Base-by-base conservation (phyloP, 176 grass and related monocot species). In the Poa annua region DNA sequence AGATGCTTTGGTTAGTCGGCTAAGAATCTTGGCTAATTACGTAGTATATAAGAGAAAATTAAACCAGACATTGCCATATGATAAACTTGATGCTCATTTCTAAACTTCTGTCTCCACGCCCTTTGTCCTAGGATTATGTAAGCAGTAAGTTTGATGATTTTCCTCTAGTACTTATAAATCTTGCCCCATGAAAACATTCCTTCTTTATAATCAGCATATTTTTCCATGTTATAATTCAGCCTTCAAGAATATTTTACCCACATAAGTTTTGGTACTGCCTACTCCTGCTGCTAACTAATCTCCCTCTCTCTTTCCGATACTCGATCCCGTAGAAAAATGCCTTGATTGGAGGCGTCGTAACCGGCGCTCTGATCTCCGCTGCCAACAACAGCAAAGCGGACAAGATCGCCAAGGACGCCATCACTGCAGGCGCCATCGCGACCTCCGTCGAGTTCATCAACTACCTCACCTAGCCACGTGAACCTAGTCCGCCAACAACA, bases 371-470 rank as follows among this genome's bases (percentile, higher is more conserved):
- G 16, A 81, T 97, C 54, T 97, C 94, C 17, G 89, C 83, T 39
- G 80, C 63, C 0, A 86, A 44, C 85, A 92, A 90, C 76, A 74
- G 87, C 53, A n/a, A 75, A 20, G 92, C 12, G 59, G 81, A 92
- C 86, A 91, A 85, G 84, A 63, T 97, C 57, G 69, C 89, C 78
- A 89, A 81, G 62, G 95, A 94, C 50, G 90, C 95, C 57, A 94
- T 97, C 56, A 84, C 86, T 3, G 95, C 83, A 10, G 92, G 90
- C 0, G 95, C 92, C 14, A 52, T 94, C 5, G 95, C 95, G 15
- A 94, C 94, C 36, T 90, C 92, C 24, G 54, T 81, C 13, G 88
- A 97, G 84, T 89, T 97, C 79, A 80, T 97, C 60, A 92, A 88
- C 55, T 87, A 88, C 74, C 83, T 94, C 70, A 88, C 84, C 77